Evolutionary conservation across 78 protist species (phyloP), one percentile per base, ranked within the genome.

Genomic region (Pigoraptor vietnamica): DNA sequence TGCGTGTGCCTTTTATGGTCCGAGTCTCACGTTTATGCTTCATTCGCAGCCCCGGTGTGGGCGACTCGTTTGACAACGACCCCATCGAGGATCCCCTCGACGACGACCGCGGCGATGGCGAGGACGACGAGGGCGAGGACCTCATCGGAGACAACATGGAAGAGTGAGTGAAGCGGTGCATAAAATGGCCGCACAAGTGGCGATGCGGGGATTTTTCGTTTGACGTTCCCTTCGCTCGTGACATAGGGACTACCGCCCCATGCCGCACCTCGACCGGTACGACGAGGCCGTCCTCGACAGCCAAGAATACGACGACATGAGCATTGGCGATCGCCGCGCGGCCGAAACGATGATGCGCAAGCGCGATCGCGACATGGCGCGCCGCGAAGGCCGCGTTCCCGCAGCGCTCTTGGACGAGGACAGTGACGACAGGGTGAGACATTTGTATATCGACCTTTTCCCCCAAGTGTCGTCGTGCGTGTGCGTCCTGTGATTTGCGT

Each of bases 81-180:
- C 36, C 87, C n/a, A 23, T 10, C 83, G 87, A 32, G 35, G 87
- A 29, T 29, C 36, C n/a, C 23, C 1, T 29, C n/a, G 24, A 21
- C 14, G 36, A 81, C 23, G 84, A 81, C 84, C 9, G n/a, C n/a
- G 88, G 23, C 90, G 90, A 40, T 32, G 90, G 39, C 24, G 90
- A 87, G n/a, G 90, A 87, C 0, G 81, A 40, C 0, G 90, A 87
- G 0, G 90, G 90, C 1, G 90, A 87, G 81, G 90, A 87, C 0
- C 90, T 87, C 0, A 0, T 87, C 1, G 90, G 90, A 19, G 81
- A 39, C 6, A 55, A 40, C 90, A 39, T 40, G 81, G 90, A 25
- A 1, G 24, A 25, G 89, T 86, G 38, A 23, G 89, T 37, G 38
- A 6, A 82, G 1, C 19, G 39, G 34, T 82, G 34, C 39, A 86